Conservation (phyloP, 495 filamentous ascomycete species). For the Hypomontagnella submonticulosa region DNA sequence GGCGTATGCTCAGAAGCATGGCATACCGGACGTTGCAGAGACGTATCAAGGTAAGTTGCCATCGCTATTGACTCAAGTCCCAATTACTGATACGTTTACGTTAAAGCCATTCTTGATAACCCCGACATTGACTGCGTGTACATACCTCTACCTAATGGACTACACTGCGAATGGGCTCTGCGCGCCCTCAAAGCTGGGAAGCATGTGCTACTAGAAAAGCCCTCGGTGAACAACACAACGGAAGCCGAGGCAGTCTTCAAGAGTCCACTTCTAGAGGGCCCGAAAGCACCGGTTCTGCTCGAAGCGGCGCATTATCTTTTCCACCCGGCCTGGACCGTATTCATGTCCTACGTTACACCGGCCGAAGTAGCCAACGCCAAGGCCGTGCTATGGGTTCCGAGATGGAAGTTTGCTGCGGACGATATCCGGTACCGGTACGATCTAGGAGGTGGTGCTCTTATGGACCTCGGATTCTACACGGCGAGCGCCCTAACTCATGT, state of each 20-base stretch:
- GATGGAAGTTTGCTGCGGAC: constrained; percentile 46
- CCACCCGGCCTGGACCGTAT: constrained; percentile 64
- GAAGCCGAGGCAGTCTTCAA: constrained; percentile 61
- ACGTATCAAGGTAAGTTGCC: constrained; percentile 57
- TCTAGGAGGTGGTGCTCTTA: constrained; percentile 66
- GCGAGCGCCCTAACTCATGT: constrained; percentile 56
- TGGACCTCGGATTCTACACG: constrained; percentile 68
- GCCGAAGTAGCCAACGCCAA: constrained; percentile 53
- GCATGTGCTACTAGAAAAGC: constrained; percentile 69
- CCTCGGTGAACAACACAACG: constrained; percentile 60
- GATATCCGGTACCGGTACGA: constrained; percentile 68
- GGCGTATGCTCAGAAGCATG: constrained; percentile 66
- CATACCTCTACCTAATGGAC: constrained; percentile 62
- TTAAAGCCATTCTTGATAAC: constrained; percentile 63
- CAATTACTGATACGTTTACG: background rate
- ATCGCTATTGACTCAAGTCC: background rate
- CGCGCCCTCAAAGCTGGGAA: constrained; percentile 64
- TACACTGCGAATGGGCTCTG: constrained; percentile 66
- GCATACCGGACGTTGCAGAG: constrained; percentile 64
- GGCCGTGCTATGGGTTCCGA: constrained; percentile 46
- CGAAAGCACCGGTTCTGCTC: constrained; percentile 58
- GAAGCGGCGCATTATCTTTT: constrained; percentile 71
- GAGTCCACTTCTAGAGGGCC: constrained; percentile 49
- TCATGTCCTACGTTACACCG: constrained; percentile 57
- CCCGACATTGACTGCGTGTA: constrained; percentile 62